Evolutionary conservation across 2,329 filamentous ascomycete species (phyloP).

Genomic region (Colletotrichum sublineola): DNA sequence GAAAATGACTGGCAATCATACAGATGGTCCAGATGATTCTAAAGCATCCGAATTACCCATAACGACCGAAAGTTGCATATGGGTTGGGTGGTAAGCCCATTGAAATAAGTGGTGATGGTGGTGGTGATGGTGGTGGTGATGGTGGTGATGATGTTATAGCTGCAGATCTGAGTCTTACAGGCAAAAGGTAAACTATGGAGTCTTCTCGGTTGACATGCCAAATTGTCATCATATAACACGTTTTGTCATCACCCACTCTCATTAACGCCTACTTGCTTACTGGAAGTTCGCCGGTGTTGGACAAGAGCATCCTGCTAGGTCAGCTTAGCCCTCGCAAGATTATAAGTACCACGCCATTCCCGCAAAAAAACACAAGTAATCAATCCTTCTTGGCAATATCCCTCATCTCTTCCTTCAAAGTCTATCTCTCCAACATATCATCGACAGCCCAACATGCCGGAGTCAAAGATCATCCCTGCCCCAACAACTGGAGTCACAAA

Average conservation of each 20-base stretch:
- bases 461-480: slow-evolving; percentile 2
- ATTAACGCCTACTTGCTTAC: too few relatives aligned
- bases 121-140: neutral
- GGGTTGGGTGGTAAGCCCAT: neutral
- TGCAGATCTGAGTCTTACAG: too few relatives aligned
- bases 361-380: neutral
- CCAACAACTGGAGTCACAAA: neutral
- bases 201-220: too few relatives aligned
- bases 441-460: slow-evolving; percentile 5
- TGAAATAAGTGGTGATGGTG: neutral
- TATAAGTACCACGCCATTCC: neutral
- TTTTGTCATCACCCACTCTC: too few relatives aligned
- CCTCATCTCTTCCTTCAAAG: neutral
- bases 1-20: neutral
- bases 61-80: neutral
- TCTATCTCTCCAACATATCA: neutral
- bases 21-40: neutral
- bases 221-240: too few relatives aligned
- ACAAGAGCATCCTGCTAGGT: too few relatives aligned
- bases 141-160: too few relatives aligned
- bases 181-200: too few relatives aligned
- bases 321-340: neutral
- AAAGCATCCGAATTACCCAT: neutral
- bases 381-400: neutral
- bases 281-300: too few relatives aligned